Conservation (phyloP, 805 yeast species). For the Tetrapisispora phaffii region DNA sequence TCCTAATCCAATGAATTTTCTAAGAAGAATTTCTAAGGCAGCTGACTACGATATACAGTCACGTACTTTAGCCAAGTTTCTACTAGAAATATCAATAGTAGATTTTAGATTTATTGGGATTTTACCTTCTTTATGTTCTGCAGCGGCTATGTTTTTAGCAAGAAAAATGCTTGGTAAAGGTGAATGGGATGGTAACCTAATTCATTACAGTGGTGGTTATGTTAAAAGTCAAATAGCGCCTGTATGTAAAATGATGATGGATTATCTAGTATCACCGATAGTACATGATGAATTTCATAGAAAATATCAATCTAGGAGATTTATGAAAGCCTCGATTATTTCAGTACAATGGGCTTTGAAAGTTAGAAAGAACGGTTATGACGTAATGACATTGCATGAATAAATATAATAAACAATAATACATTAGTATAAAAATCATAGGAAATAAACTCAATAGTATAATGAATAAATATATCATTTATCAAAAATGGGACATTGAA, state of each 20-base stretch:
- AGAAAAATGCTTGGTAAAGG: slow-evolving; percentile 61
- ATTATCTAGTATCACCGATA: slow-evolving; percentile 69
- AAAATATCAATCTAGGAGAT: slow-evolving; percentile 83
- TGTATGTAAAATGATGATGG: slow-evolving; percentile 63
- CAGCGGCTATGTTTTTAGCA: slow-evolving; percentile 82
- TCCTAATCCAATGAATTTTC: slow-evolving; percentile 88
- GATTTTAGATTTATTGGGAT: slow-evolving; percentile 72
- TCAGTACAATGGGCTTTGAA: slow-evolving; percentile 80
- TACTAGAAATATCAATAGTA: slow-evolving; percentile 69
- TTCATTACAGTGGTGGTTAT: slow-evolving; percentile 89
- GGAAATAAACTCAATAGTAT: too few species aligned
- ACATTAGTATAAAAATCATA: too few species aligned
- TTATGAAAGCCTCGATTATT: slow-evolving; percentile 72
- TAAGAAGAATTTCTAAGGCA: slow-evolving; percentile 86
- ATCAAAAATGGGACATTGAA: too few species aligned
- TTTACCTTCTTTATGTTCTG: slow-evolving; percentile 75
- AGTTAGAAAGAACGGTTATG: slow-evolving; percentile 31
- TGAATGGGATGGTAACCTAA: slow-evolving; percentile 78
- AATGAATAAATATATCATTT: too few species aligned
- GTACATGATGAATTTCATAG: slow-evolving; percentile 88
- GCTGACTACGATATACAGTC: slow-evolving; percentile 87
- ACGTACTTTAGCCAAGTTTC: slow-evolving; percentile 81
- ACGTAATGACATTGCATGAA: slow-evolving; percentile 33
- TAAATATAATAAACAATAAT: neutral
- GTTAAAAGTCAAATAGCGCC: slow-evolving; percentile 62